These are phyloP conservation scores for Phytophthora palmivora DNA, from an alignment of 352 stramenopile species.

Conservation along the genomic window DNA sequence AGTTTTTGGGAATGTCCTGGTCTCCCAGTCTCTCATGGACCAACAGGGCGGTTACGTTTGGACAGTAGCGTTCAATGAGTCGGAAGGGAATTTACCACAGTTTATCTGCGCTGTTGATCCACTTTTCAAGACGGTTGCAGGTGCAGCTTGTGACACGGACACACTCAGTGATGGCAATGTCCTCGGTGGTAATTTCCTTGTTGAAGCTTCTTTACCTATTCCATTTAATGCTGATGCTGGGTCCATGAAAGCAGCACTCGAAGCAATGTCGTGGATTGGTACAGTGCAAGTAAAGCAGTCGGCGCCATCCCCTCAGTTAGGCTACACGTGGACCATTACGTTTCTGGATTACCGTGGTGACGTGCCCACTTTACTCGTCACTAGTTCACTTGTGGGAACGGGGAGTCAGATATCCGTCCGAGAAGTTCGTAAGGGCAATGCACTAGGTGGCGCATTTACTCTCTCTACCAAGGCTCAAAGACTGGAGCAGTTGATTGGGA, in stretches of 20 bases:
- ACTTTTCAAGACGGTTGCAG: constrained; percentile 4
- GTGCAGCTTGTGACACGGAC: constrained; percentile 54
- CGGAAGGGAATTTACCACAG: constrained; percentile 67
- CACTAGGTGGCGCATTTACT: constrained; percentile 66
- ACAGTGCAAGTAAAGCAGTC: constrained; percentile 66
- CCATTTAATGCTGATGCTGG: constrained; percentile 57
- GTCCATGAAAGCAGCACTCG: constrained; percentile 53
- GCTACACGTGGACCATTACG: constrained; percentile 80
- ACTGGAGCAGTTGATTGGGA: constrained; percentile 70
- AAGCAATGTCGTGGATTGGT: constrained; percentile 71
- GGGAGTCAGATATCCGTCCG: constrained; percentile 59
- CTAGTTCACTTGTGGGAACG: constrained; percentile 71
- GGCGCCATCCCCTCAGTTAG: constrained; percentile 55
- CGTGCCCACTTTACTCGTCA: constrained; percentile 60
- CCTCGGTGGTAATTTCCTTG: constrained; percentile 68
- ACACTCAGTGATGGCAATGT: constrained; percentile 82
- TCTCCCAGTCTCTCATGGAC: constrained; percentile 69
- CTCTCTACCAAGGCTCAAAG: constrained; percentile 50
- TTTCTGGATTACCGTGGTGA: constrained; percentile 82
- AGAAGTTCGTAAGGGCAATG: constrained; percentile 76
- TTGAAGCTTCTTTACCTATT: constrained; percentile 70
- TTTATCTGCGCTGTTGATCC: constrained; percentile 44
- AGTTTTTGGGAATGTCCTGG: constrained; percentile 67
- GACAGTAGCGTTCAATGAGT: constrained; percentile 79
- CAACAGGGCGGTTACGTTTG: constrained; percentile 76